Evolutionary conservation across 768 basidiomycete genomes (phyloP).

Genomic region (Dacryopinax spathularia): DNA sequence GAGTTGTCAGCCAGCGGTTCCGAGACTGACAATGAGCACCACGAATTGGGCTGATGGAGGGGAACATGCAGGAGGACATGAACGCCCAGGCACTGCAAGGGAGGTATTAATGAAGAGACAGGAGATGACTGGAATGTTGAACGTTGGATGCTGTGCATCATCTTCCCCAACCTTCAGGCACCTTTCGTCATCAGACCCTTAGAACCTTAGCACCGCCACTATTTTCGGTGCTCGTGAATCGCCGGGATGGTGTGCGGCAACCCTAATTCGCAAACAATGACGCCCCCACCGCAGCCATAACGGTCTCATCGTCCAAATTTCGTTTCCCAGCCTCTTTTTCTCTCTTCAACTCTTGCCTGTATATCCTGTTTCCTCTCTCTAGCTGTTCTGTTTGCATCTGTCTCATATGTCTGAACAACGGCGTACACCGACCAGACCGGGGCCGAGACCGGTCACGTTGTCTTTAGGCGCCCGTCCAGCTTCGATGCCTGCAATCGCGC

Average conservation of each 20-base stretch:
- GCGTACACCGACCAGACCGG: neutral
- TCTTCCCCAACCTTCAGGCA: too few species aligned
- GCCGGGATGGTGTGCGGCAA: neutral
- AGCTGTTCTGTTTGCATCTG: neutral
- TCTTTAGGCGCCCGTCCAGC: neutral
- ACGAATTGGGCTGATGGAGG: too few species aligned
- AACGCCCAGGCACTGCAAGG: too few species aligned
- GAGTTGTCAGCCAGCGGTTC: too few species aligned
- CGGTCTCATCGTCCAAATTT: neutral
- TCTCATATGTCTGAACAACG: neutral
- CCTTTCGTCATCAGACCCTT: too few species aligned
- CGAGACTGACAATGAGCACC: too few species aligned
- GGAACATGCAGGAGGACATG: too few species aligned
- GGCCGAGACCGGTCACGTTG: neutral
- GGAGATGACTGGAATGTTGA: too few species aligned
- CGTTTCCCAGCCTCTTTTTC: neutral
- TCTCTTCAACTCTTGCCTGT: neutral
- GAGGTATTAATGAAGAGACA: too few species aligned
- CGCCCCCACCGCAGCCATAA: neutral
- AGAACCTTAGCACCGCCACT: neutral
- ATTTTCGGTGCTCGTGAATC: neutral
- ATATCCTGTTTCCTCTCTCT: neutral
- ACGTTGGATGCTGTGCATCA: too few species aligned
- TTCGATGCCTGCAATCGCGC: neutral
- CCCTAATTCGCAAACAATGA: neutral